Base-by-base conservation (phyloP, 2,329 filamentous ascomycete species). In the Aspergillus brunneoviolaceus region DNA sequence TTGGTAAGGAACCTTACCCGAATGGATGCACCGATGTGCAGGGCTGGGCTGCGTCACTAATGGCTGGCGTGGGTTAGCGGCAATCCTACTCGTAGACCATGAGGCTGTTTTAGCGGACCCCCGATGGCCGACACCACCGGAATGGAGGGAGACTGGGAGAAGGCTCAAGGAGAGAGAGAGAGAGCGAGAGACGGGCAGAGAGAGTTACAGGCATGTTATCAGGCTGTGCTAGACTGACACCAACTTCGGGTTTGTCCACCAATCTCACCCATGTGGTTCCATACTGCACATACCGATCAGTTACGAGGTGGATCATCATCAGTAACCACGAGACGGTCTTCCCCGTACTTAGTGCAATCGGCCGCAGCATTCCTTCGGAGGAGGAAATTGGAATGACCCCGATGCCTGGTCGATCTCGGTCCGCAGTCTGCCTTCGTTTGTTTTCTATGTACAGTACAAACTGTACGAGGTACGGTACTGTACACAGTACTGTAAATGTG, bases 1-100 rank as follows among this genome's bases (percentile, higher is more conserved):
- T 63, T 67, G 63, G 63, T 60, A 63, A 57, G 64, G 64, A 65
- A 65, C 64, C 60, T 61, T 66, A 64, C 63, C 63, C 62, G 60
- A 66, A 66, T 65, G 60, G 62, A 66, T 58, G 35, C 58, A 25
- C 57, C 50, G 55, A 58, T 56, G 55, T 65, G 59, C 65, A 67
- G 62, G 64, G 63, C 66, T 68, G 62, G 64, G 62, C 66, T 67
- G 66, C 66, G 60, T 68, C 65, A 67, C 65, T 63, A 60, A 58
- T 57, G 54, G 55, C 48, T 27, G 57, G 54, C 51, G 39, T 55
- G 59, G 54, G 49, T 51, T 62, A 51, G 50, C 53, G 54, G 57
- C 60, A 55, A 62, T 59, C 49, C 58, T 39, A 29, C 27, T 29
- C 27, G 27, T 29, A 60, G 58, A 48, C 50, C 49, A 52, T 66